A percentile compares a stretch with the other conserved stretches of the same genome.
Evolutionary conservation across 2,329 filamentous ascomycete genomes (phyloP).

Genomic region (Cryphonectria radicalis): DNA sequence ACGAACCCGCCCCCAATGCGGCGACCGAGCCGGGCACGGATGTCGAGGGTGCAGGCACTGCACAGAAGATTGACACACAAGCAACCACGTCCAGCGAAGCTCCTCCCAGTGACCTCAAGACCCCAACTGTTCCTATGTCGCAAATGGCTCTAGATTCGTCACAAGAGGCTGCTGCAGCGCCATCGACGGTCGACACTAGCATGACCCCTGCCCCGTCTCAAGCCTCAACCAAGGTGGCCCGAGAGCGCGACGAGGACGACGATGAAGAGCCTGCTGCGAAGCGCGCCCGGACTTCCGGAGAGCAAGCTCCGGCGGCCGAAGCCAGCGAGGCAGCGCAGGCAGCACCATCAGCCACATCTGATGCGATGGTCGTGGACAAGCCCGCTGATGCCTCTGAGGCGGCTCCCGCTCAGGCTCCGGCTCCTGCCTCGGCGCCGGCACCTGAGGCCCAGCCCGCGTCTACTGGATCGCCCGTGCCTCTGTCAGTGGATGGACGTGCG

Average conservation of each 20-base stretch:
- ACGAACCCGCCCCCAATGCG: not conserved
- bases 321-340: slow-evolving; percentile 53
- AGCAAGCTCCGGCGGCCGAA: slow-evolving; percentile 41
- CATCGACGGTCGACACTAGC: slow-evolving; percentile 43
- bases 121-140: slow-evolving; percentile 44
- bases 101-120: slow-evolving; percentile 41
- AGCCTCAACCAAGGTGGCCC: slow-evolving; percentile 63
- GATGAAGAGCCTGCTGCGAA: slow-evolving; percentile 73
- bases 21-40: not conserved
- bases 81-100: slow-evolving; percentile 34
- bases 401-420: slow-evolving; percentile 35
- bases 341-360: slow-evolving; percentile 35
- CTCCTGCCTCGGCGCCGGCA: slow-evolving; percentile 36
- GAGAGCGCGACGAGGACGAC: slow-evolving; percentile 77
- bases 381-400: slow-evolving; percentile 36
- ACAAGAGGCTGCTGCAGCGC: slow-evolving; percentile 36
- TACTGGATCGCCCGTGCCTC: slow-evolving; percentile 37
- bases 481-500: slow-evolving; percentile 36
- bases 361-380: slow-evolving; percentile 38
- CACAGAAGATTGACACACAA: slow-evolving; percentile 29
- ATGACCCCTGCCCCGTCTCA: slow-evolving; percentile 48
- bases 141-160: slow-evolving; percentile 45
- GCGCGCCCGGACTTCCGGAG: slow-evolving; percentile 67
- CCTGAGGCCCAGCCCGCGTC: slow-evolving; percentile 36
- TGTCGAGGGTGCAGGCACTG: slow-evolving; percentile 4